Evolutionary conservation across 257 asterid genomes (phyloP), one percentile per base, ranked within the genome.

Genomic region (Lantana camara): DNA sequence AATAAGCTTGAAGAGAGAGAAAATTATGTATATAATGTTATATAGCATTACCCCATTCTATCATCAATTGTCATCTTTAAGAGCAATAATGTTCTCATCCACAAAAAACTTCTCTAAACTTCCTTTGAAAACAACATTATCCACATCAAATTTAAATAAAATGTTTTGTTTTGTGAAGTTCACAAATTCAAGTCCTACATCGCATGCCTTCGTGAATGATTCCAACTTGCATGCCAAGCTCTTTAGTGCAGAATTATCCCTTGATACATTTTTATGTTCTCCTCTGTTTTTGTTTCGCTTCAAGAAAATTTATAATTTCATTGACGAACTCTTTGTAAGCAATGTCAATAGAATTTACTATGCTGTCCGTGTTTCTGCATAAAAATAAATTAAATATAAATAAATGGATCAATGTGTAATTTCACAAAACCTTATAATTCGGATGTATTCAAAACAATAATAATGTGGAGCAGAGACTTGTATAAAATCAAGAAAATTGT

Each of bases 131-230:
- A 23, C 38, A 9, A 38, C 62, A 9, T 58, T 22, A n/a, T 59
- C 37, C 2, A 59, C 61, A 3, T 3, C 24, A 20, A 42, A 59
- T 24, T 41, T 37, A 8, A 52, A 32, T 20, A 59, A 45, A 32
- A 74, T 22, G 4, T 23, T 58, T 14, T 69, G 55, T 41, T 51
- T 64, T 7, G 45, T 32, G 29, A 8, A 10, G 3, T 52, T 14
- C 44, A 74, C 57, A 38, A 57, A 69, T 4, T 6, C 64, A 17
- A 63, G 35, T 4, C 72, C 79, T 14, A 42, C 45, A 11, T 74
- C 79, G 48, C 72, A 64, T 0, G 60, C 21, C 12, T 1, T n/a
- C 34, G 30, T 59, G 46, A 69, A 69, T n/a, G 32, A 4, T 50
- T 49, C 24, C 52, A 30, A 69, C 12, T 13, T 45, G 15, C 14